These are phyloP conservation scores for Fusarium pseudograminearum DNA, from an alignment of 2,329 filamentous ascomycete genomes.

Conservation along the genomic window DNA sequence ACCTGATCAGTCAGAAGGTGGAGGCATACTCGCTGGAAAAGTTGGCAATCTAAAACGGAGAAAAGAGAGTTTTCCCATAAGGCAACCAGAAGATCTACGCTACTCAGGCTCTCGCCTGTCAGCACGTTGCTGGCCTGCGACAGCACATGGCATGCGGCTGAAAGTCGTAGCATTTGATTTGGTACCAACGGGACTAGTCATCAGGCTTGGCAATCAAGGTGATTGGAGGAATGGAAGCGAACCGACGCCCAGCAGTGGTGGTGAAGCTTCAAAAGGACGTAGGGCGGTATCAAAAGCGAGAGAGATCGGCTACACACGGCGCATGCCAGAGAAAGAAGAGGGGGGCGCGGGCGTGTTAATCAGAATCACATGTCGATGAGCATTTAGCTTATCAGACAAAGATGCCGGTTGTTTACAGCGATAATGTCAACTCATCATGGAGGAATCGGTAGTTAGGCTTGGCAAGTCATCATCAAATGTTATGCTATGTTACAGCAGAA, in stretches of 20 bases:
- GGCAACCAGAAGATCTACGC: slow-evolving; percentile 25
- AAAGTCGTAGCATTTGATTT: slow-evolving; percentile 17
- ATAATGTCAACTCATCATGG: slow-evolving; percentile 22
- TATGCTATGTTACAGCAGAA: slow-evolving; percentile 1
- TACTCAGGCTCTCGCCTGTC: slow-evolving; percentile 19
- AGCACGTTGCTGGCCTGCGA: slow-evolving; percentile 27
- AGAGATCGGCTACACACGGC: slow-evolving; percentile 43
- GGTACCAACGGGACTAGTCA: slow-evolving; percentile 18
- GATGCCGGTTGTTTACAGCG: slow-evolving; percentile 30
- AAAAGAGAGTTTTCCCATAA: slow-evolving; percentile 22
- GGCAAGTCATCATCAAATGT: slow-evolving; percentile 6
- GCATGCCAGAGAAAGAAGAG: slow-evolving; percentile 19
- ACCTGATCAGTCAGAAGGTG: slow-evolving; percentile 82
- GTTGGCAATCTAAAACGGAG: slow-evolving; percentile 69
- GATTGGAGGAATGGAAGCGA: slow-evolving; percentile 38
- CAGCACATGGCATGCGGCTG: slow-evolving; percentile 42
- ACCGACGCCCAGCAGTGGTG: slow-evolving; percentile 30
- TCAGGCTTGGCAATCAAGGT: slow-evolving; percentile 14
- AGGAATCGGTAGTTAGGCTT: slow-evolving; percentile 21
- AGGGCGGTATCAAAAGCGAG: slow-evolving; percentile 29
- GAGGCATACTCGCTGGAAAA: slow-evolving; percentile 86
- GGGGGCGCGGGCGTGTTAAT: slow-evolving; percentile 32
- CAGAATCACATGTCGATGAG: slow-evolving; percentile 35
- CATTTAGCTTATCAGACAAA: slow-evolving; percentile 22
- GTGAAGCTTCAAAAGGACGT: slow-evolving; percentile 25